Conservation (phyloP, 306 rosid genomes). For the Ammopiptanthus mongolicus region DNA sequence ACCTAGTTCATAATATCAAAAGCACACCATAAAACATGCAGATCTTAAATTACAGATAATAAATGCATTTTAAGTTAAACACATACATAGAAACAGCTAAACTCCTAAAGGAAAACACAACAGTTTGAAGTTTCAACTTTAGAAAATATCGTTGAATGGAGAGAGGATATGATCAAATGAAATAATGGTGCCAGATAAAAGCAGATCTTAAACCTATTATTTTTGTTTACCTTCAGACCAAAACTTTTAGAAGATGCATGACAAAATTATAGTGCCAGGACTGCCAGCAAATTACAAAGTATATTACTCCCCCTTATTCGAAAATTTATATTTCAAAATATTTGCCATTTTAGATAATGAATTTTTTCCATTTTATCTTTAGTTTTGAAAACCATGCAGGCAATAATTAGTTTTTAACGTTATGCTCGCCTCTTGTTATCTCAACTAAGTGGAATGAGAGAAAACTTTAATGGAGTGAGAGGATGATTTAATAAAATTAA, state of each 20-base stretch:
- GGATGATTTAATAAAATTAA: too few relatives aligned
- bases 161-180: not conserved
- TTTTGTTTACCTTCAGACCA: not conserved
- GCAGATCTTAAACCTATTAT: not conserved
- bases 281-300: not conserved
- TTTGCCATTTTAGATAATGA: too few relatives aligned
- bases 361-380: too few relatives aligned
- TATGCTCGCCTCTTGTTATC: too few relatives aligned
- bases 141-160: not conserved
- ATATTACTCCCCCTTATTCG: not conserved
- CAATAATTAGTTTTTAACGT: too few relatives aligned
- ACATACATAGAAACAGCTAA: not conserved
- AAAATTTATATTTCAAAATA: too few relatives aligned
- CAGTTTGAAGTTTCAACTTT: not conserved
- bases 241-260: not conserved
- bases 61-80: conserved; percentile 9
- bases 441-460: too few relatives aligned
- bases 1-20: conserved; percentile 48
- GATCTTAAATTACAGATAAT: conserved; percentile 20
- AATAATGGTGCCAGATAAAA: not conserved
- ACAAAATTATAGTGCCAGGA: not conserved
- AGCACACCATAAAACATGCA: conserved; percentile 26
- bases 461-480: too few relatives aligned
- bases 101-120: not conserved
- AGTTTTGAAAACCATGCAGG: too few relatives aligned